Percentiles rank a stretch among this genome's conserved stretches.
Conservation (phyloP, 2,329 filamentous ascomycete genomes). For the Alternaria triticimaculans region DNA sequence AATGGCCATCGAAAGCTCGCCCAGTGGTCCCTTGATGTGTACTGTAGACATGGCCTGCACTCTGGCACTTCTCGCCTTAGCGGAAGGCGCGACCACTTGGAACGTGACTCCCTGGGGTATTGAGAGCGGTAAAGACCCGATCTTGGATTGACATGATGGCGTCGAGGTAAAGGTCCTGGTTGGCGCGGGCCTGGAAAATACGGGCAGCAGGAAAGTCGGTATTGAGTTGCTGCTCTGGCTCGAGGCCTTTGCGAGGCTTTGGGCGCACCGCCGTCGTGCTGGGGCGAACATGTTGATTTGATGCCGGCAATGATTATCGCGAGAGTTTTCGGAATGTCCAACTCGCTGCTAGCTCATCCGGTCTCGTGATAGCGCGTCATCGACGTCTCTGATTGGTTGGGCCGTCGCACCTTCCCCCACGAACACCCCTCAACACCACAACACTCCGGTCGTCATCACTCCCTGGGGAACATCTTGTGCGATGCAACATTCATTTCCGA, state of each 20-base stretch:
- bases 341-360: conserved; percentile 23
- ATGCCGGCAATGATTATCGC: conserved; percentile 16
- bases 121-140: conserved; percentile 71
- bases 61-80: conserved; percentile 65
- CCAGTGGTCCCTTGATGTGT: conserved; percentile 81
- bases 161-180: conserved; percentile 74
- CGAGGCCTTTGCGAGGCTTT: conserved; percentile 61
- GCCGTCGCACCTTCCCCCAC: neutral
- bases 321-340: conserved; percentile 34
- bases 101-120: conserved; percentile 69
- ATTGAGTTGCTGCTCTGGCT: conserved; percentile 58
- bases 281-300: conserved; percentile 67
- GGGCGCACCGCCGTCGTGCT: conserved; percentile 62
- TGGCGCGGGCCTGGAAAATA: conserved; percentile 62
- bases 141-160: conserved; percentile 73
- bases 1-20: conserved; percentile 78
- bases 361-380: conserved; percentile 19
- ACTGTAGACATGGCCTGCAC: conserved; percentile 70
- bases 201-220: conserved; percentile 75
- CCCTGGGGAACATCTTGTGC: neutral
- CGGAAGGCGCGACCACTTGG: conserved; percentile 67
- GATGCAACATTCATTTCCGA: neutral
- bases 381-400: conserved; percentile 9
- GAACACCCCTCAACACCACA: conserved; percentile 7
- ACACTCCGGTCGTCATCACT: neutral